Conservation (phyloP, 495 filamentous ascomycete genomes). For the Friedmanniomyces endolithicus region DNA sequence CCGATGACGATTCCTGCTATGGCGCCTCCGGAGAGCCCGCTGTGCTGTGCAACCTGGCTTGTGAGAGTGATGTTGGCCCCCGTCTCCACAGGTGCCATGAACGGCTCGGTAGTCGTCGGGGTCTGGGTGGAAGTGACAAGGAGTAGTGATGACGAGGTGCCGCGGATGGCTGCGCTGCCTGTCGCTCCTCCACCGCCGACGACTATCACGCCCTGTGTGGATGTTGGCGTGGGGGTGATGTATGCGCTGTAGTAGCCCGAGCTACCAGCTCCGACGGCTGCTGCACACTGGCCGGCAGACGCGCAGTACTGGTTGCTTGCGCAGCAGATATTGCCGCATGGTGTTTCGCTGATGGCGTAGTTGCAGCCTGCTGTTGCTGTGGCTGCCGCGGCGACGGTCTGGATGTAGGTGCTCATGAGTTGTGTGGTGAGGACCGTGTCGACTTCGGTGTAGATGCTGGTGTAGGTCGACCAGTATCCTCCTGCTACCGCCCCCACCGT, state of each 20-base stretch:
- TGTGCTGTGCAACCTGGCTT: slow-evolving; percentile 28
- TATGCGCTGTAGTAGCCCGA: slow-evolving; percentile 32
- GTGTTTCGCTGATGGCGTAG: slow-evolving; percentile 44
- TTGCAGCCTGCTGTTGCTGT: slow-evolving; percentile 42
- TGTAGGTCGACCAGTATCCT: slow-evolving; percentile 48
- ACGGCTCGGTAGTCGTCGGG: slow-evolving; percentile 47
- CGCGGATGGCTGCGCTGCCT: slow-evolving; percentile 48
- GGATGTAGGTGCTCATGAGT: slow-evolving; percentile 47
- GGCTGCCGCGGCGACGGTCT: slow-evolving; percentile 30
- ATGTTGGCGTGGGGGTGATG: neutral
- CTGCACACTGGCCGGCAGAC: slow-evolving; percentile 16
- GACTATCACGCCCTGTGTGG: neutral
- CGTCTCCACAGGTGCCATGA: slow-evolving; percentile 45
- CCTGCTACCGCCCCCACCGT: slow-evolving; percentile 22
- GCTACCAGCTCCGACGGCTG: slow-evolving; percentile 14
- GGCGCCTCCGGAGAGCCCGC: slow-evolving; percentile 63
- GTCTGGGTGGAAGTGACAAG: slow-evolving; percentile 44
- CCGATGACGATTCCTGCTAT: slow-evolving; percentile 95
- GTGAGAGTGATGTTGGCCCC: slow-evolving; percentile 36
- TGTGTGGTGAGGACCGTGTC: slow-evolving; percentile 53
- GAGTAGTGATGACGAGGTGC: slow-evolving; percentile 50
- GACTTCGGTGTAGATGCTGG: slow-evolving; percentile 59
- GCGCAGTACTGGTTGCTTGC: slow-evolving; percentile 56
- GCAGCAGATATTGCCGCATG: slow-evolving; percentile 68
- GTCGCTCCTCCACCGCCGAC: slow-evolving; percentile 18